Evolutionary conservation across 1,284 basidiomycete genomes (phyloP).

Genomic region (Uromyces viciae-fabae): DNA sequence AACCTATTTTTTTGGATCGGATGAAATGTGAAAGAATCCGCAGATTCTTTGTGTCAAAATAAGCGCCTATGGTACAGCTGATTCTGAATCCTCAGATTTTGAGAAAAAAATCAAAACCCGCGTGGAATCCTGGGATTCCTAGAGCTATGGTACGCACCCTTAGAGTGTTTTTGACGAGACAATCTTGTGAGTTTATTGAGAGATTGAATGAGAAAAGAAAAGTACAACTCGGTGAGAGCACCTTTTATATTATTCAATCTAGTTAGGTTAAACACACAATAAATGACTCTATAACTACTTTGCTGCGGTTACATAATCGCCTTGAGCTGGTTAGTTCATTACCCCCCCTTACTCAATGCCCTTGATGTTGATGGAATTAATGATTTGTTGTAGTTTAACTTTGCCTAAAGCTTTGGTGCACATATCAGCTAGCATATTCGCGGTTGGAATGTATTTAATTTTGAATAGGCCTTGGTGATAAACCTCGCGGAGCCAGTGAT

Average conservation of each 20-base stretch:
- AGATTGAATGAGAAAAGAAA: background rate
- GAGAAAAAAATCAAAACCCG: too few relatives aligned
- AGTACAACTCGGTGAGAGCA: background rate
- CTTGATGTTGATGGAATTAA: background rate
- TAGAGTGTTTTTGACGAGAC: too few relatives aligned
- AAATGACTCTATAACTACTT: background rate
- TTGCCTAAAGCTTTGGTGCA: background rate
- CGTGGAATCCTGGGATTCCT: too few relatives aligned
- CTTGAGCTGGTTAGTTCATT: background rate
- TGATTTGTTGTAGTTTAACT: background rate
- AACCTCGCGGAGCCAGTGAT: constrained; percentile 1
- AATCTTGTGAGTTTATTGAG: too few relatives aligned
- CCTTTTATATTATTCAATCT: too few relatives aligned
- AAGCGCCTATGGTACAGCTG: too few relatives aligned
- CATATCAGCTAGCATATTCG: constrained; percentile 8
- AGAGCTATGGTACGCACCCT: too few relatives aligned
- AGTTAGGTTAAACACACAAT: too few relatives aligned
- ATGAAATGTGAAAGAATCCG: too few relatives aligned
- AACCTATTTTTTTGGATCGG: too few relatives aligned
- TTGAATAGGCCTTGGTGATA: background rate
- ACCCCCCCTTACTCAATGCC: background rate
- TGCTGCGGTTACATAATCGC: background rate
- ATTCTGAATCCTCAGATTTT: too few relatives aligned
- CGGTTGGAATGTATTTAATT: background rate
- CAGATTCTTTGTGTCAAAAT: too few relatives aligned